Evolutionary conservation across 2,329 filamentous ascomycete species (phyloP), one percentile per base, ranked within the genome.

Genomic region (Fusarium papillatum): DNA sequence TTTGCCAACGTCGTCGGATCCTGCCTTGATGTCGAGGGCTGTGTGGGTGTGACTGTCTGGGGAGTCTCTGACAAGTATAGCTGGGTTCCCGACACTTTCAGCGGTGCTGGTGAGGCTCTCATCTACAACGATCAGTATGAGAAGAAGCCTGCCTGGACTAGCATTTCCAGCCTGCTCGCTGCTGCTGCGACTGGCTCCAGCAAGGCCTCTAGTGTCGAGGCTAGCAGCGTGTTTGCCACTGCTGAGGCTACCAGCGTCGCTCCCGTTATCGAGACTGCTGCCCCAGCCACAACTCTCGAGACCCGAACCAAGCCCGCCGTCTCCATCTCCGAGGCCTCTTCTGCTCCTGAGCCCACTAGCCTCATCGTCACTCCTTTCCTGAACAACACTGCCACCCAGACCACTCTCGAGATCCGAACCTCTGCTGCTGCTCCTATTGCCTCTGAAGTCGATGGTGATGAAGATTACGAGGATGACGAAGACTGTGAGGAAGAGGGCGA

Each of bases 11-110:
- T 83, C 11, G 83, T 86, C 7, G 82, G 81, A 7, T 81, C 83
- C 2, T 87, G 85, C 68, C 70, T 86, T 14, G 82, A 84, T 38
- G 83, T 84, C 9, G 72, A 79, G 36, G 66, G 72, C 55, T 88
- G 87, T 69, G 83, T 88, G 13, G 87, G 86, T 29, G 80, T 88
- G 14, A 87, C 86, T 1, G 78, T 86, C 61, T 88, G 86, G 86
- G 85, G 85, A 72, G 83, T 85, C 68, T 83, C 81, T 3, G 86
- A 87, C 75, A 81, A 80, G 75, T 81, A 84, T 74, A 81, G 78
- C 74, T 85, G 83, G 83, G 77, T 87, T 9, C 84, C 84, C 4
- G 43, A 68, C 8, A 83, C 81, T 17, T 87, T 87, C 66, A 76
- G 78, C 7, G 86, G 86, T 1, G 75, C 81, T 16, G 86, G 86